Percentiles rank a stretch among this genome's conserved stretches.
Conservation (phyloP, 2,329 filamentous ascomycete genomes). For the Colletotrichum karsti region DNA sequence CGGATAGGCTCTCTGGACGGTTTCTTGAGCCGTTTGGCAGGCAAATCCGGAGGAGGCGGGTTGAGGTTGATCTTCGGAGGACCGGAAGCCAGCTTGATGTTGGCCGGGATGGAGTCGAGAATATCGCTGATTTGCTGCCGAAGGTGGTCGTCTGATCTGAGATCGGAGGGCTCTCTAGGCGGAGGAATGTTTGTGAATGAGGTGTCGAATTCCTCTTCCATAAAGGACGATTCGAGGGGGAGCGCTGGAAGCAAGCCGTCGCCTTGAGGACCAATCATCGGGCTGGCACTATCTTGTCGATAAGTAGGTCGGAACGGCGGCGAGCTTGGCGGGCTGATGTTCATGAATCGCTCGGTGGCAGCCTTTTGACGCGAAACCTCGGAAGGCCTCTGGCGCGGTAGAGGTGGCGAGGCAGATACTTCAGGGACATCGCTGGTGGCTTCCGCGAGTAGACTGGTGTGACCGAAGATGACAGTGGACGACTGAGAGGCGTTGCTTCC, state of each 20-base stretch:
- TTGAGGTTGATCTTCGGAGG: constrained; percentile 60
- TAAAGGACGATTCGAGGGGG: constrained; percentile 52
- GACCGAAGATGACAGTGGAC: constrained; percentile 48
- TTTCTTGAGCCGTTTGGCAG: constrained; percentile 55
- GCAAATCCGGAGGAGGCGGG: constrained; percentile 66
- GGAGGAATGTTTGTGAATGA: constrained; percentile 42
- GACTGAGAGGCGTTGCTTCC: constrained; percentile 43
- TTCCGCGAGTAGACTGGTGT: constrained; percentile 46
- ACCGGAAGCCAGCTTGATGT: constrained; percentile 75
- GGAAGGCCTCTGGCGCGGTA: constrained; percentile 38
- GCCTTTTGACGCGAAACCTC: constrained; percentile 3
- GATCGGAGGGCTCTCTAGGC: constrained; percentile 44
- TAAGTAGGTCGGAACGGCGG: constrained; percentile 42
- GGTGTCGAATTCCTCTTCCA: constrained; percentile 58
- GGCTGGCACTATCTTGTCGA: constrained; percentile 19
- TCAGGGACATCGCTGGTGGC: constrained; percentile 53
- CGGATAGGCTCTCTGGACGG: constrained; percentile 52
- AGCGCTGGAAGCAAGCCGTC: constrained; percentile 43
- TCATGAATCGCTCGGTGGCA: constrained; percentile 38
- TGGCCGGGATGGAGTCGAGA: constrained; percentile 78
- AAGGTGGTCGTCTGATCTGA: constrained; percentile 70
- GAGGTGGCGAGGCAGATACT: constrained; percentile 53
- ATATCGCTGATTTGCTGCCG: constrained; percentile 84
- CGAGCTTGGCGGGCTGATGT: constrained; percentile 58
- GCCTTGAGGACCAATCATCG: constrained; percentile 17